Evolutionary conservation across 2,329 filamentous ascomycete species (phyloP).

Genomic region (Thelonectria blattea): DNA sequence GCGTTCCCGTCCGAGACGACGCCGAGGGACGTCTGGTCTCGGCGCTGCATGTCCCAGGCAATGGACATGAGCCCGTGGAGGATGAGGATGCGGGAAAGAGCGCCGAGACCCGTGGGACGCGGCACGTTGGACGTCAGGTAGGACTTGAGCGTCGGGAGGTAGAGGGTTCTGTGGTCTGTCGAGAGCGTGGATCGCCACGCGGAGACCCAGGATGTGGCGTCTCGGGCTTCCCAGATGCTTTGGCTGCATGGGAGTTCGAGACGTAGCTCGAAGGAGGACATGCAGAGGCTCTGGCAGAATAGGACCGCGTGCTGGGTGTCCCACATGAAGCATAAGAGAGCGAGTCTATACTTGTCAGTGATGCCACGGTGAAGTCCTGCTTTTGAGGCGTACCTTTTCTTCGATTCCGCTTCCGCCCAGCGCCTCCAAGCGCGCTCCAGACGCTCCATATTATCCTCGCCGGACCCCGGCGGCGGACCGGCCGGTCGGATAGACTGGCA

Average conservation of each 20-base stretch:
- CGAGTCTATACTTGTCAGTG: constrained; percentile 46
- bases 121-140: constrained; percentile 56
- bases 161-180: constrained; percentile 37
- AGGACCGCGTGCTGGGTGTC: constrained; percentile 69
- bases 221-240: constrained; percentile 62
- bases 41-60: constrained; percentile 65
- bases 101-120: constrained; percentile 51
- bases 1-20: constrained; percentile 36
- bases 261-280: constrained; percentile 68
- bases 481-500: constrained; percentile 43
- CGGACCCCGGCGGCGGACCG: constrained; percentile 26
- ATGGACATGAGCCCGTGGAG: constrained; percentile 69
- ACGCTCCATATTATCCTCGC: constrained; percentile 43
- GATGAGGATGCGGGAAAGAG: constrained; percentile 58
- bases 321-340: constrained; percentile 70
- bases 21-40: constrained; percentile 66
- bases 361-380: no score
- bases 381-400: constrained; percentile 53
- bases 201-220: constrained; percentile 57
- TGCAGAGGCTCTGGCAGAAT: constrained; percentile 70
- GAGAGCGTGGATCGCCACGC: constrained; percentile 38
- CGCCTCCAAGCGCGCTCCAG: constrained; percentile 56
- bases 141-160: constrained; percentile 60
- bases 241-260: constrained; percentile 62
- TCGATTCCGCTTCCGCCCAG: constrained; percentile 63